Conservation (phyloP, 805 yeast species). For the Lachancea cidri region DNA sequence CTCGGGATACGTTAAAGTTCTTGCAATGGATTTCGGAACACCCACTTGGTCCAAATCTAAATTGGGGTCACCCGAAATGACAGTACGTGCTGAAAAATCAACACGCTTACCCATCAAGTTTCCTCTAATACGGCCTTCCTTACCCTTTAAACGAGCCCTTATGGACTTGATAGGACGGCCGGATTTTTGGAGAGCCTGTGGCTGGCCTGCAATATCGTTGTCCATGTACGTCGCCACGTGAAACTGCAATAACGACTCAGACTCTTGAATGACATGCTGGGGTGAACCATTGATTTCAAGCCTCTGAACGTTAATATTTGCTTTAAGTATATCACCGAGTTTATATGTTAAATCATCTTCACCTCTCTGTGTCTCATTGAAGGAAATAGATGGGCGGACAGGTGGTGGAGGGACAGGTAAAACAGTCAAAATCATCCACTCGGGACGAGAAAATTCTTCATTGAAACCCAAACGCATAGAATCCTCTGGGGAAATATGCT, state of each 20-base stretch:
- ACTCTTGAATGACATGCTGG: constrained; percentile 94
- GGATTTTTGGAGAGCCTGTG: constrained; percentile 96
- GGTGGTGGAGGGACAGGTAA: constrained; percentile 99
- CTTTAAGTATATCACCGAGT: constrained; percentile 92
- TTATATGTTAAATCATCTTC: constrained; percentile 98
- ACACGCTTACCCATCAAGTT: constrained; percentile 99
- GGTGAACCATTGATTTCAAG: constrained; percentile 99
- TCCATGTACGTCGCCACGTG: constrained; percentile 99
- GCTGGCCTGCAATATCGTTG: constrained; percentile 99
- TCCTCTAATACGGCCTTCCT: constrained; percentile 98
- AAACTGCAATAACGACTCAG: constrained; percentile 90
- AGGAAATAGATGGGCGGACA: constrained; percentile 96
- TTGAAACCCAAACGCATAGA: constrained; percentile 79
- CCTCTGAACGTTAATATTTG: constrained; percentile 94
- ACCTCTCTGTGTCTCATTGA: constrained; percentile 96
- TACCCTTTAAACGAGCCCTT: constrained; percentile 99
- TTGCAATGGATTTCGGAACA: constrained; percentile 94
- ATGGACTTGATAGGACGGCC: constrained; percentile 98
- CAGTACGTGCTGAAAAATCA: constrained; percentile 97
- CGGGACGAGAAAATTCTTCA: constrained; percentile 96
- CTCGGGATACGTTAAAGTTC: constrained; percentile 94
- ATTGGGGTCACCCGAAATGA: constrained; percentile 98
- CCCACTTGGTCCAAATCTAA: constrained; percentile 97
- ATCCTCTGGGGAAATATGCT: constrained; percentile 84
- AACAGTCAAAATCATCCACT: constrained; percentile 97